Conservation (phyloP, 352 stramenopile species). For the Phytophthora aleatoria region DNA sequence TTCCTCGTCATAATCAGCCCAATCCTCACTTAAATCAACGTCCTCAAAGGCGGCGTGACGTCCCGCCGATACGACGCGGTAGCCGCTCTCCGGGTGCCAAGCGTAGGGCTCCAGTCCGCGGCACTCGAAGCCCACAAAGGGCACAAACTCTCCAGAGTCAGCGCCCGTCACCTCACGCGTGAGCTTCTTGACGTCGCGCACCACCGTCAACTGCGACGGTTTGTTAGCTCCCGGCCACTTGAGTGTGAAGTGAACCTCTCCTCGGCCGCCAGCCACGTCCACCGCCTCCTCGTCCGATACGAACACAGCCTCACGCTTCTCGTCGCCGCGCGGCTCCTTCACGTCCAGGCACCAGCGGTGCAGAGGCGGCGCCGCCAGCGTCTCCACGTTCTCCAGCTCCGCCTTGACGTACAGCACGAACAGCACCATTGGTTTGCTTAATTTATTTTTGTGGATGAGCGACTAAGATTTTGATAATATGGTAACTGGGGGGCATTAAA, state of each 20-base stretch:
- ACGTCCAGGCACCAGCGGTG: constrained; percentile 88
- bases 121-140: constrained; percentile 87
- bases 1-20: constrained; percentile 88
- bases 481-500: no score
- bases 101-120: constrained; percentile 79
- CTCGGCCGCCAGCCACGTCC: constrained; percentile 75
- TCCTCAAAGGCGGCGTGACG: constrained; percentile 75
- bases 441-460: not conserved
- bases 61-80: constrained; percentile 66
- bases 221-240: constrained; percentile 89
- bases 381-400: constrained; percentile 87
- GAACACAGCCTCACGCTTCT: constrained; percentile 77
- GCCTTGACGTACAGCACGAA: constrained; percentile 90
- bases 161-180: constrained; percentile 58
- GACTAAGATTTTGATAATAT: no score
- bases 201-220: constrained; percentile 77
- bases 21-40: constrained; percentile 84
- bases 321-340: constrained; percentile 79
- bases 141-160: constrained; percentile 79
- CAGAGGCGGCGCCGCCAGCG: constrained; percentile 61
- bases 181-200: constrained; percentile 89
- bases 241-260: constrained; percentile 82
- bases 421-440: constrained; percentile 59
- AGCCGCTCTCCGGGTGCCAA: constrained; percentile 84
- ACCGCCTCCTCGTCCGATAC: constrained; percentile 82